Percentiles rank a stretch among this genome's conserved stretches.
Evolutionary conservation across 257 asterid species (phyloP).

Genomic region (Perilla frutescens): DNA sequence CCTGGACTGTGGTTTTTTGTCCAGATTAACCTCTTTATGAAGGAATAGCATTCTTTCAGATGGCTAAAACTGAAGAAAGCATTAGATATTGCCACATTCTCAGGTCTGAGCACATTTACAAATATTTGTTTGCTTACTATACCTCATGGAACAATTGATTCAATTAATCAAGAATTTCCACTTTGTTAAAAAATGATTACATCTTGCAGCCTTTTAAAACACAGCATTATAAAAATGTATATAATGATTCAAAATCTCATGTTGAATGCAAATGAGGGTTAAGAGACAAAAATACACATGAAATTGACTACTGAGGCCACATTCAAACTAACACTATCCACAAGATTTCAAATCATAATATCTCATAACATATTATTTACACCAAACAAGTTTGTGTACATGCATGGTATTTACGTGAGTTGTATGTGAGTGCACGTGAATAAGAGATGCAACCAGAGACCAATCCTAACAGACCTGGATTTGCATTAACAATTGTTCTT

Average conservation of each 20-base stretch:
- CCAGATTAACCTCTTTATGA: background rate
- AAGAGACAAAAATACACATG: background rate
- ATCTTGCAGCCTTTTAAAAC: slow-evolving; percentile 17
- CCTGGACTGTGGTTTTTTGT: background rate
- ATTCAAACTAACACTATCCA: background rate
- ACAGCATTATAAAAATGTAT: background rate
- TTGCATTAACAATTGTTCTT: slow-evolving; percentile 81
- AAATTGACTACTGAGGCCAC: slow-evolving; percentile 6
- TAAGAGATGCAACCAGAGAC: slow-evolving; percentile 15
- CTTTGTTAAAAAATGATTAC: background rate
- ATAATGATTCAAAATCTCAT: background rate
- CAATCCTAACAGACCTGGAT: slow-evolving; percentile 68
- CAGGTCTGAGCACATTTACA: slow-evolving; percentile 4
- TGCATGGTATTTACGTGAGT: slow-evolving; percentile 19
- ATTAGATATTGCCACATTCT: background rate
- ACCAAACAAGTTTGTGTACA: slow-evolving; percentile 1
- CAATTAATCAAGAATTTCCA: slow-evolving; percentile 13
- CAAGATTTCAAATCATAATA: slow-evolving; percentile 11
- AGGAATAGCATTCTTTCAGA: background rate
- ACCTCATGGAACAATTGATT: slow-evolving; percentile 11
- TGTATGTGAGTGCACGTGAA: slow-evolving; percentile 17
- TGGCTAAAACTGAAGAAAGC: too few species aligned
- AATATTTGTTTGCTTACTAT: background rate
- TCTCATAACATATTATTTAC: background rate
- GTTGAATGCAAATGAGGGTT: slow-evolving; percentile 16